Base-by-base conservation (phyloP, 768 basidiomycete species). In the Suillus clintonianus region DNA sequence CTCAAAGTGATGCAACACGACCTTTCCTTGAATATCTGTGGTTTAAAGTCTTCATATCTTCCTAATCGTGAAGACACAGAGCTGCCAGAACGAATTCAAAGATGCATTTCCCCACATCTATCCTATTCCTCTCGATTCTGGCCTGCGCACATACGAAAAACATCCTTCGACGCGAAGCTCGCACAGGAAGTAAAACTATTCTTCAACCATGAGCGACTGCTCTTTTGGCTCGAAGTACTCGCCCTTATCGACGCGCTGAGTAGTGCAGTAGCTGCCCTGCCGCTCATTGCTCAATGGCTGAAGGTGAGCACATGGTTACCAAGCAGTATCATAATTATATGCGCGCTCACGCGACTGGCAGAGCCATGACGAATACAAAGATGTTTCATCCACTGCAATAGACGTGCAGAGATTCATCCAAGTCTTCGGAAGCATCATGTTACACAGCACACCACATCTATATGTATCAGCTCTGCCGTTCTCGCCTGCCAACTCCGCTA, bases 11-110 rank as follows among this genome's bases (percentile, higher is more conserved):
- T 80, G 79, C 64, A 72, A 13, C 36, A 60, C 30, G 58, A 64
- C 8, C 70, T 80, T 11, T 62, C 63, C 55, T 80, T 81, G 67
- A 78, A 80, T 61, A 78, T 80, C 32, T 76, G 73, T 64, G 36
- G 71, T 7, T 60, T 80, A 8, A 64, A 69, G 37, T 72, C 70
- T 14, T 79, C 78, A 3, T 71, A 74, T 59, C 24, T 68, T 5
- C 65, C 43, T 10, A 77, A 80, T 61, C 39, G 53, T 17, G 69
- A 78, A 22, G 60, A 77, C 19, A 27, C 19, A 1, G 53, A 27
- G 27, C 34, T 53, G 30, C 24, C 6, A 32, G 59, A 37, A 39
- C 59, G 62, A 19, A 11, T 65, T 7, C 5, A 60, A 22, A 47
- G 17, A n/a, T 50, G 27, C 45, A 65, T 65, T 5, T 15, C 67